A percentile compares a stretch with the other conserved stretches of the same genome.
Evolutionary conservation across 1,284 basidiomycete species (phyloP).

Genomic region (Cutaneotrichosporon sp.): DNA sequence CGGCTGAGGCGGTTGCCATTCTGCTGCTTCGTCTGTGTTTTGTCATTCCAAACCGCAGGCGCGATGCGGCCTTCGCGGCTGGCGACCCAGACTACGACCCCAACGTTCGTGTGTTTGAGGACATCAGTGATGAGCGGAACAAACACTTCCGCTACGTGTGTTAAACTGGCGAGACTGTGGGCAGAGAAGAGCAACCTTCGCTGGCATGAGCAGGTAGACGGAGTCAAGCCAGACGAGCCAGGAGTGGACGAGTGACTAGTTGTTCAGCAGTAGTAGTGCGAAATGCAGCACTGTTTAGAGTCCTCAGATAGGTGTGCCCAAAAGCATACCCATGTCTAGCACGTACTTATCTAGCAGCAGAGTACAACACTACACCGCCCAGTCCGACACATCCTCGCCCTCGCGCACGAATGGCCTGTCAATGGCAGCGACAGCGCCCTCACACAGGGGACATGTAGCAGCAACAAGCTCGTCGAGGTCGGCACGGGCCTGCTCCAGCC

Average conservation of each 20-base stretch:
- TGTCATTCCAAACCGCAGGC: slow-evolving; percentile 36
- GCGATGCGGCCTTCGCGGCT: slow-evolving; percentile 42
- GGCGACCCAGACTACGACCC: slow-evolving; percentile 34
- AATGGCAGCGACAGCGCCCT: slow-evolving; percentile 71
- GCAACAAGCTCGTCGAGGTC: slow-evolving; percentile 85
- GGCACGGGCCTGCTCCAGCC: slow-evolving; percentile 57
- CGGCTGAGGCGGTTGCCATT: slow-evolving; percentile 44
- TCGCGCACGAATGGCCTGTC: slow-evolving; percentile 79
- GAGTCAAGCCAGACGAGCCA: no score
- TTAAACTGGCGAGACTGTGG: not conserved
- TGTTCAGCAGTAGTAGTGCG: no score
- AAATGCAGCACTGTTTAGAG: no score
- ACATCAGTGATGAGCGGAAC: slow-evolving; percentile 36
- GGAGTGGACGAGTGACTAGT: no score
- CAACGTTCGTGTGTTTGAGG: slow-evolving; percentile 23
- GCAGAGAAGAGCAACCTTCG: no score
- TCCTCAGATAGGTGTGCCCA: no score
- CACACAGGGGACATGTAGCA: slow-evolving; percentile 82
- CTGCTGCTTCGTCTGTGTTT: slow-evolving; percentile 45
- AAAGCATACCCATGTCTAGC: no score
- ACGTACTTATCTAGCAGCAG: not conserved
- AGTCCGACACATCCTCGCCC: slow-evolving; percentile 73
- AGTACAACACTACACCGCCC: slow-evolving; percentile 59
- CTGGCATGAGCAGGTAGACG: no score
- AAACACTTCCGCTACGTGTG: slow-evolving; percentile 29